These are phyloP conservation scores for Kuraishia borneana DNA, from an alignment of 805 yeast species.

Conservation along the genomic window DNA sequence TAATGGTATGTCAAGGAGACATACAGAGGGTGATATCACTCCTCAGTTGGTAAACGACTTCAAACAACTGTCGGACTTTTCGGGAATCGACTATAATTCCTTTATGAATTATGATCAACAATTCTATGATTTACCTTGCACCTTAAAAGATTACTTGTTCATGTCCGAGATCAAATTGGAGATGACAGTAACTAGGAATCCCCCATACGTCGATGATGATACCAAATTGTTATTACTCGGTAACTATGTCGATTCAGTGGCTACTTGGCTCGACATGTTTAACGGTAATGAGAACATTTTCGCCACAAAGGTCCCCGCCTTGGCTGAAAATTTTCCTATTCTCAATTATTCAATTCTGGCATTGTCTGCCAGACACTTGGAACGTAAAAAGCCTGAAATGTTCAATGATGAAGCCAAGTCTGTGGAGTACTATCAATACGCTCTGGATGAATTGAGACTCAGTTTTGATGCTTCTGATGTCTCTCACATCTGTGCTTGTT, in stretches of 20 bases:
- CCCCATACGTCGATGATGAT: slow-evolving; percentile 15
- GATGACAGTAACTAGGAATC: slow-evolving; percentile 6
- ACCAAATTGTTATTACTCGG: slow-evolving; percentile 20
- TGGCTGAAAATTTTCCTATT: slow-evolving; percentile 24
- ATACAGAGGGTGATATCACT: too few relatives aligned
- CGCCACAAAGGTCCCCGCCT: slow-evolving; percentile 19
- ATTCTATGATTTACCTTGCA: slow-evolving; percentile 19
- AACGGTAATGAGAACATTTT: slow-evolving; percentile 19
- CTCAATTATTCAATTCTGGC: slow-evolving; percentile 16
- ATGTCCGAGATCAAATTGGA: slow-evolving; percentile 18
- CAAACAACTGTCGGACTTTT: too few relatives aligned
- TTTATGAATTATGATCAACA: slow-evolving; percentile 3
- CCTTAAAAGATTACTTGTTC: slow-evolving; percentile 27
- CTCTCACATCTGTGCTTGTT: slow-evolving; percentile 15
- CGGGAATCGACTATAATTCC: slow-evolving; percentile 2
- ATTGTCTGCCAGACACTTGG: slow-evolving; percentile 16
- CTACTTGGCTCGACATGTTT: slow-evolving; percentile 25
- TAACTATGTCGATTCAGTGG: slow-evolving; percentile 24
- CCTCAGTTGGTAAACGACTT: too few relatives aligned
- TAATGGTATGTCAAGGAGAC: too few relatives aligned
- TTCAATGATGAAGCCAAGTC: slow-evolving; percentile 13
- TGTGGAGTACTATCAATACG: slow-evolving; percentile 15
- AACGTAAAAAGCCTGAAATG: slow-evolving; percentile 8
- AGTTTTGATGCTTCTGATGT: background rate
- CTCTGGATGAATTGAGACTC: slow-evolving; percentile 13